A percentile compares a stretch with the other conserved stretches of the same genome.
Conservation (phyloP, 1,139 yeast genomes). For the Candida labiduridarum region DNA sequence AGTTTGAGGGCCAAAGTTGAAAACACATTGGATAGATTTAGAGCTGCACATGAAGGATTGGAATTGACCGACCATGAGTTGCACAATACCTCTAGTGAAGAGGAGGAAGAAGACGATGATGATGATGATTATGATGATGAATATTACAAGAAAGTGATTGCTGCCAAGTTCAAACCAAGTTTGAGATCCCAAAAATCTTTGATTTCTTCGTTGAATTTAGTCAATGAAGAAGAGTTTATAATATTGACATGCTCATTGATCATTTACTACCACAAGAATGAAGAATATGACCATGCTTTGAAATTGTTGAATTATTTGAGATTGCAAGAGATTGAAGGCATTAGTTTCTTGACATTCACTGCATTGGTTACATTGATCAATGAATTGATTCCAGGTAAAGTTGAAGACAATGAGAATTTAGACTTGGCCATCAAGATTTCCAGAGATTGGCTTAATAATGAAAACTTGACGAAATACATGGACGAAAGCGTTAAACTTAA, state of each 20-base stretch:
- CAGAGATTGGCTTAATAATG: constrained; percentile 38
- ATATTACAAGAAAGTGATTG: constrained; percentile 13
- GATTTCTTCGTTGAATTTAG: constrained; percentile 34
- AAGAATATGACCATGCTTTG: constrained; percentile 21
- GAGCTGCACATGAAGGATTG: constrained; percentile 24
- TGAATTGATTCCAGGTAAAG: constrained; percentile 24
- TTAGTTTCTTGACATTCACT: constrained; percentile 34
- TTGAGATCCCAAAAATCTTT: constrained; percentile 23
- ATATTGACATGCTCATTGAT: constrained; percentile 33
- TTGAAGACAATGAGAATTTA: constrained; percentile 26
- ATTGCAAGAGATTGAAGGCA: constrained; percentile 15
- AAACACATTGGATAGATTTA: constrained; percentile 24
- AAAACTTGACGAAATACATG: constrained; percentile 21
- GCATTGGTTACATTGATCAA: constrained; percentile 31
- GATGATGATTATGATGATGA: too few relatives aligned
- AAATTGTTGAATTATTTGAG: constrained; percentile 31
- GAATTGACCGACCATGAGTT: constrained; percentile 36
- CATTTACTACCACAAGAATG: constrained; percentile 24
- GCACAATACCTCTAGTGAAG: constrained; percentile 22
- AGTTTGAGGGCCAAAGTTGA: constrained; percentile 23
- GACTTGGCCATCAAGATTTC: constrained; percentile 31
- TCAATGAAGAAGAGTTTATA: constrained; percentile 39
- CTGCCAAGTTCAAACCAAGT: constrained; percentile 8
- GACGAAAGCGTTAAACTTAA: constrained; percentile 27
- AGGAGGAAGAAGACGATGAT: constrained; percentile 18